These are phyloP conservation scores for Erodium chrysanthum DNA, from an alignment of 441 rosid species.

Conservation along the genomic window DNA sequence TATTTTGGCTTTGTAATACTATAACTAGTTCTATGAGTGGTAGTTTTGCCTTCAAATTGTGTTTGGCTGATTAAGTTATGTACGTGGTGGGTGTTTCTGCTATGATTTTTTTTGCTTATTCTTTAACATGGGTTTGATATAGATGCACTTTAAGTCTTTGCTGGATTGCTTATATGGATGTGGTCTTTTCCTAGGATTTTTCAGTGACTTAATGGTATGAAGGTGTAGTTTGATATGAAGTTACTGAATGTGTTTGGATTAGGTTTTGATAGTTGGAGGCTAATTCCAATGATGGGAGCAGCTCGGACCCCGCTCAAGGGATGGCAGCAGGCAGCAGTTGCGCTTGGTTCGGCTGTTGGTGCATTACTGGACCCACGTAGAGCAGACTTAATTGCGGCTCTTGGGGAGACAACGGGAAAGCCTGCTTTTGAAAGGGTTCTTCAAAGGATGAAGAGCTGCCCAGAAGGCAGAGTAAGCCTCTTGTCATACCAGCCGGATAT, in stretches of 20 bases:
- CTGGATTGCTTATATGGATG: too few species aligned
- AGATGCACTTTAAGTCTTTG: too few species aligned
- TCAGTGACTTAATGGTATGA: too few species aligned
- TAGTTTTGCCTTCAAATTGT: too few species aligned
- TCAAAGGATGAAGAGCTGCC: constrained; percentile 59
- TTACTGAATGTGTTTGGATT: background rate
- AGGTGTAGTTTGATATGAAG: too few species aligned
- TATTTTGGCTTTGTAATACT: too few species aligned
- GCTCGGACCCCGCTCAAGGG: constrained; percentile 44
- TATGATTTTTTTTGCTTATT: too few species aligned
- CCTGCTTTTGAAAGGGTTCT: constrained; percentile 80
- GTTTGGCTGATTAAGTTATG: too few species aligned
- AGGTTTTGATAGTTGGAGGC: background rate
- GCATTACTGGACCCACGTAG: constrained; percentile 71
- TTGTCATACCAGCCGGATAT: background rate
- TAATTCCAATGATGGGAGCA: constrained; percentile 33
- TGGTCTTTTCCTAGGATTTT: too few species aligned
- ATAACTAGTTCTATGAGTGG: too few species aligned
- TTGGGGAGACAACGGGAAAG: constrained; percentile 83
- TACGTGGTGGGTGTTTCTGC: too few species aligned
- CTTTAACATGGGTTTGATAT: too few species aligned
- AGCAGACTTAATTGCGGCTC: constrained; percentile 81
- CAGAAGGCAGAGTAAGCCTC: constrained; percentile 67
- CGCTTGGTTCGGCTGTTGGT: constrained; percentile 75
- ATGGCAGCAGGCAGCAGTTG: constrained; percentile 93